phyloP scores from a whole-genome alignment of 768 basidiomycete genomes.

The Exidia glandulosa region DNA sequence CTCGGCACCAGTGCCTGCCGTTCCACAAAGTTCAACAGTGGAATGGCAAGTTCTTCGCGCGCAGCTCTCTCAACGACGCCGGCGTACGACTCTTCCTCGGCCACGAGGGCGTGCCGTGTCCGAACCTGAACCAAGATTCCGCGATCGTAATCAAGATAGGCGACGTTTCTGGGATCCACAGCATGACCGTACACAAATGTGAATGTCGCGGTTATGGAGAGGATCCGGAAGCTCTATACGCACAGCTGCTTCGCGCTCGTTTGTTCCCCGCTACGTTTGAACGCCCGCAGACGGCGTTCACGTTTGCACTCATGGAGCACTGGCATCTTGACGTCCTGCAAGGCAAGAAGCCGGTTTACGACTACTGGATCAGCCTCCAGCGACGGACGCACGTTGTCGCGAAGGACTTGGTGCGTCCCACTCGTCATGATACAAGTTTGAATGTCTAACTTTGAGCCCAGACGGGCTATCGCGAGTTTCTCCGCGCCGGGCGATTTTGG shows the following conservation, averaged over 20 bases:
- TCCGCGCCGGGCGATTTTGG: neutral
- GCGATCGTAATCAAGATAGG: neutral
- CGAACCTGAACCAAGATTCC: neutral
- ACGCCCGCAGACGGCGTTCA: neutral
- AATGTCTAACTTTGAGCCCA: neutral
- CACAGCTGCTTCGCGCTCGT: neutral
- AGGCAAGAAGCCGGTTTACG: slow-evolving; percentile 2
- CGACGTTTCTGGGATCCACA: neutral
- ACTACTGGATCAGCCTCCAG: neutral
- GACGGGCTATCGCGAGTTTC: slow-evolving; percentile 1
- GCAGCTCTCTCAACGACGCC: neutral
- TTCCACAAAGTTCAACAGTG: neutral
- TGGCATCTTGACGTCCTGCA: slow-evolving; percentile 2
- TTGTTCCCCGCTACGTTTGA: neutral
- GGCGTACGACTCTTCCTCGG: neutral
- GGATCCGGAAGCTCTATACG: neutral
- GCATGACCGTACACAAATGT: neutral
- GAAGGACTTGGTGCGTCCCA: neutral
- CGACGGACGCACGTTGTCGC: neutral
- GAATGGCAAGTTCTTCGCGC: neutral
- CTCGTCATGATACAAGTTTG: no score
- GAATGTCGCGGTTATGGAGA: neutral
- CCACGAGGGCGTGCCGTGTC: neutral
- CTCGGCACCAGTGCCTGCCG: neutral
- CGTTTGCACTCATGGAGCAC: neutral